Base-by-base conservation (phyloP, 1,284 basidiomycete genomes). In the Ganoderma leucocontextum region DNA sequence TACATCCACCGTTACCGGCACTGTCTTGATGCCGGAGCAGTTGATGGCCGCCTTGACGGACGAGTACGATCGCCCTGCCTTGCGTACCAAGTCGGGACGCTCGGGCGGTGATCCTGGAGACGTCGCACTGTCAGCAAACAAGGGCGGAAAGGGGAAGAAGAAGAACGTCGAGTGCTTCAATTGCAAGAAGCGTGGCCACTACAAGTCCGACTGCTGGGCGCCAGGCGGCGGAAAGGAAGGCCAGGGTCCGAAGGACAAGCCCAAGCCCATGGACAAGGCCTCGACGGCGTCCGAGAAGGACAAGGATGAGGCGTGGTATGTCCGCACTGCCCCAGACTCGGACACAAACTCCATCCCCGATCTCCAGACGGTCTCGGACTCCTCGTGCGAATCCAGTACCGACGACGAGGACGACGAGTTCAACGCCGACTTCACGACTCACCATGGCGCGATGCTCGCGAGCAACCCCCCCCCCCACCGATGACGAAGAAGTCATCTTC, bases 141-240 rank as follows among this genome's bases (percentile, higher is more conserved):
- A 49, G 36, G 59, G 49, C 12, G 33, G 47, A 8, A 67, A 69
- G 60, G 33, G 49, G 19, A 72, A 70, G 47, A 73, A 70, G 57
- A 57, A 67, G 29, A 59, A 70, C 44, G 66, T 65, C 2, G 62
- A 70, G 29, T 77, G 76, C 57, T 68, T 60, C 53, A 79, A 79
- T 25, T 78, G 78, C 67, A 58, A 65, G 15, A 72, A 70, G 65
- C 55, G n/a, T 4, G 75, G 77, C 1, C 78, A 80, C 65, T 65
- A 57, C 25, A 72, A 71, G 55, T 29, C 29, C 29, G 29, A 29
- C 29, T 29, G 29, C 29, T 29, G 29, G 29, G 29, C 2, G 29
- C 29, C 29, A 1, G 29, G 29, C 29, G 29, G 29, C 29, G 29
- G 29, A 1, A 29, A 29, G 29, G 29, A 29, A 29, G 29, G 29